These are phyloP conservation scores for Lathyrus aphaca DNA, from an alignment of 306 rosid genomes.

Conservation along the genomic window DNA sequence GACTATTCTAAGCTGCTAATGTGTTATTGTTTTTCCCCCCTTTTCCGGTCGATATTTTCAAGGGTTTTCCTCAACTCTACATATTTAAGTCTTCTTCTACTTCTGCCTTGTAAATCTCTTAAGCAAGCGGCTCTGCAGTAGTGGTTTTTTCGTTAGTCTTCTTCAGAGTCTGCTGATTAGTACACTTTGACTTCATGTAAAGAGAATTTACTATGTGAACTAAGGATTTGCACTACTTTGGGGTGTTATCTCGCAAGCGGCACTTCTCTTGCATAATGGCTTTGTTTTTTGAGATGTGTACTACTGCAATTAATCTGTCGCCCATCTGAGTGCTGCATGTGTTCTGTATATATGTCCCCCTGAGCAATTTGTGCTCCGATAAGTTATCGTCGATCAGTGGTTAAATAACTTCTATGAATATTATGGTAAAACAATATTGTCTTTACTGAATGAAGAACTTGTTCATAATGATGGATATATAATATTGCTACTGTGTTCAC, in stretches of 20 bases:
- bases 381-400: constrained; percentile 40
- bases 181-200: constrained; percentile 53
- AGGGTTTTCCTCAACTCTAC: constrained; percentile 49
- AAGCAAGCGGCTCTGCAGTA: constrained; percentile 52
- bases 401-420: constrained; percentile 42
- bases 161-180: constrained; percentile 49
- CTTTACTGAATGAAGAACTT: constrained; percentile 44
- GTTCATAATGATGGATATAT: constrained; percentile 31
- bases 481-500: constrained; percentile 13
- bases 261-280: constrained; percentile 52
- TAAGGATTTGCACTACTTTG: constrained; percentile 46
- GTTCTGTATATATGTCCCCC: constrained; percentile 40
- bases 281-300: constrained; percentile 54
- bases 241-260: constrained; percentile 51
- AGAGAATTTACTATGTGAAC: constrained; percentile 52
- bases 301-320: constrained; percentile 46
- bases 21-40: constrained; percentile 49
- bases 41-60: constrained; percentile 56
- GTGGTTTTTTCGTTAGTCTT: constrained; percentile 53
- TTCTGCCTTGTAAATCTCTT: constrained; percentile 54
- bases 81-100: constrained; percentile 60
- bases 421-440: constrained; percentile 46
- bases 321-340: constrained; percentile 54
- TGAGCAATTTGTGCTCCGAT: constrained; percentile 48
- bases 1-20: constrained; percentile 45